A percentile compares a stretch with the other conserved stretches of the same genome.
Conservation (phyloP, 169 alveolate genomes). For the Eimeria maxima region DNA sequence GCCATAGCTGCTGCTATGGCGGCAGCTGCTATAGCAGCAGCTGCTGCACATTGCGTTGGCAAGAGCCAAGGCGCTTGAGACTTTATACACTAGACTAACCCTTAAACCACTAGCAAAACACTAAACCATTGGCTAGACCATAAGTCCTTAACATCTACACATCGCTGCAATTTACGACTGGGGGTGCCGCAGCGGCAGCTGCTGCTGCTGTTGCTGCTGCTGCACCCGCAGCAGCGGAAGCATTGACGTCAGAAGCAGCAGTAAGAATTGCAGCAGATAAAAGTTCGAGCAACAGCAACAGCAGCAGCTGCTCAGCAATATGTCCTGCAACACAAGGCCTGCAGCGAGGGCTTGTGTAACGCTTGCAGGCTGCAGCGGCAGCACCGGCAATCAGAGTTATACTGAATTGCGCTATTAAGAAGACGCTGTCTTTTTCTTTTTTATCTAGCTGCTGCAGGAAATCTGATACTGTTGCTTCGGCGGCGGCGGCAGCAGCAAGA, state of each 20-base stretch:
- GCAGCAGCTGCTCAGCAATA: conserved; percentile 24
- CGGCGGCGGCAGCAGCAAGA: conserved; percentile 4
- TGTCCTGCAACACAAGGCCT: conserved; percentile 20
- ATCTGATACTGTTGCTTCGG: background rate
- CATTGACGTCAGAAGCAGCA: background rate
- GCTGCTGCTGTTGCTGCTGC: conserved; percentile 30
- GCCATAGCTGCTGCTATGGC: too few species aligned
- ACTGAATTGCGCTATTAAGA: background rate
- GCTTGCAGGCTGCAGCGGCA: conserved; percentile 20
- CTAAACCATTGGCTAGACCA: too few species aligned
- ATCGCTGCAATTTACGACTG: background rate
- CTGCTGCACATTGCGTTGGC: too few species aligned
- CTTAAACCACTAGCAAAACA: too few species aligned
- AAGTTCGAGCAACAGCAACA: conserved; percentile 4
- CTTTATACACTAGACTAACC: too few species aligned
- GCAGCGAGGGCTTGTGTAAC: background rate
- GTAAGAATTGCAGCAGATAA: background rate
- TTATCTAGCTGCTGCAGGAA: background rate
- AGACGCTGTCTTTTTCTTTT: background rate
- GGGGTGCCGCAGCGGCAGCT: background rate
- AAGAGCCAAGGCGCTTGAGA: too few species aligned
- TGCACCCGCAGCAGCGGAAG: conserved; percentile 30
- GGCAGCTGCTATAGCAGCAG: too few species aligned
- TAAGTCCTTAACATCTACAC: too few species aligned
- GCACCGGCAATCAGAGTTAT: background rate